Conservation (phyloP, 495 filamentous ascomycete genomes). For the Daldinia bambusicola region DNA sequence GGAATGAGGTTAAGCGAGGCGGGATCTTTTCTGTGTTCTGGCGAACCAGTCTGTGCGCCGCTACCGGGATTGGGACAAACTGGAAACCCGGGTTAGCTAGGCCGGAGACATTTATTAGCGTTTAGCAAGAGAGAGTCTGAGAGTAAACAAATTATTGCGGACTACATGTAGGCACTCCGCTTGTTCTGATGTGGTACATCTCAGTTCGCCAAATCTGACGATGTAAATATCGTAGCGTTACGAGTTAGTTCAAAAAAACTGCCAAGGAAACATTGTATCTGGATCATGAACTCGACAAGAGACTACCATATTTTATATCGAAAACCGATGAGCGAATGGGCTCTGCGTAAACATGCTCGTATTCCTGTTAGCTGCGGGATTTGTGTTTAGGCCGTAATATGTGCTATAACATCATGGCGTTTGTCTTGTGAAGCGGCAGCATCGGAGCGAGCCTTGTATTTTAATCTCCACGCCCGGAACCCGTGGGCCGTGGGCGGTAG, state of each 20-base stretch:
- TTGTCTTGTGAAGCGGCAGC: constrained; percentile 40
- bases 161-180: constrained; percentile 34
- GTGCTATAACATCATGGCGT: constrained; percentile 27
- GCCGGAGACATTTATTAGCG: constrained; percentile 8
- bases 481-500: constrained; percentile 32
- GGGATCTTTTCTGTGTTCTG: constrained; percentile 37
- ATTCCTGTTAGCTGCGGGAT: constrained; percentile 18
- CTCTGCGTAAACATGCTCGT: constrained; percentile 9
- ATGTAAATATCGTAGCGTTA: neutral
- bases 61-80: constrained; percentile 23
- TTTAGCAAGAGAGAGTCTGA: neutral
- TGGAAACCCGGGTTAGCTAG: constrained; percentile 16
- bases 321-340: neutral
- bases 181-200: neutral
- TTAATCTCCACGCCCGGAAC: constrained; percentile 27
- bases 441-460: constrained; percentile 30
- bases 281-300: neutral
- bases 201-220: neutral
- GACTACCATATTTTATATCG: neutral
- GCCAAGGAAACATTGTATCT: constrained; percentile 9
- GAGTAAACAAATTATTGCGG: constrained; percentile 21
- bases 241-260: constrained; percentile 17
- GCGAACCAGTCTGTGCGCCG: constrained; percentile 41
- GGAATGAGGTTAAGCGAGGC: constrained; percentile 26
- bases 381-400: constrained; percentile 11